Base-by-base conservation (phyloP, 2,329 filamentous ascomycete genomes). In the Graphilbum sp. region DNA sequence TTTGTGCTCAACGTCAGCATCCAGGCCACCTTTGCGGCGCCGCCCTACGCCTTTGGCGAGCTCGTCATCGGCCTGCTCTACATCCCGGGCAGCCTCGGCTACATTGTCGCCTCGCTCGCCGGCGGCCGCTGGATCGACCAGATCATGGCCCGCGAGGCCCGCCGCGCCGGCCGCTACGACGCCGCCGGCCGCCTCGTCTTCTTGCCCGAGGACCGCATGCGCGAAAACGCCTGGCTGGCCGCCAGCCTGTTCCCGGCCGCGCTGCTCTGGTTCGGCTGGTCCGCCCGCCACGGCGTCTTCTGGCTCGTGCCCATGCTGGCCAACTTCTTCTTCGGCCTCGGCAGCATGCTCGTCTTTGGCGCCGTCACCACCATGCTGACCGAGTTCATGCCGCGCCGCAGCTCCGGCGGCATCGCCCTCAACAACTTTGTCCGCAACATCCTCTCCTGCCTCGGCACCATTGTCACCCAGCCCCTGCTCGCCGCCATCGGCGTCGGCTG, bases 371-470 rank as follows among this genome's bases (percentile, higher is more conserved):
- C 84, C 0, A 86, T 90, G 79, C 62, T 90, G 46, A 88, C 83
- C 0, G 83, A 90, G 51, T 86, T 88, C 51, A 78, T 88, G 65
- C 80, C 80, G 13, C 67, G 72, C 32, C 66, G 69, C 44, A 78
- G 76, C 36, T 80, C 75, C 4, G 71, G 71, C 11, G 82, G 81
- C 1, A 79, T 88, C 3, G 84, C 83, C 0, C 63, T 87, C 32
- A 87, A 88, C 55, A 88, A 88, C 52, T 83, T 88, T 49, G 64
- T 83, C 37, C 64, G 83, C 35, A 90, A 88, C 48, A 82, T 86
- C 30, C 76, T 86, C 48, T 75, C 71, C 36, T 86, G 79, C 43
- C 65, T 83, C 1, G 82, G 79, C 10, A 69, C 69, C 32, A 55
- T 87, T 24, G 69, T 86, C 16, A 72, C 78, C 0, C 69, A 78